Conservation (phyloP, 2,329 filamentous ascomycete species). For the Berkeleyomyces rouxiae region DNA sequence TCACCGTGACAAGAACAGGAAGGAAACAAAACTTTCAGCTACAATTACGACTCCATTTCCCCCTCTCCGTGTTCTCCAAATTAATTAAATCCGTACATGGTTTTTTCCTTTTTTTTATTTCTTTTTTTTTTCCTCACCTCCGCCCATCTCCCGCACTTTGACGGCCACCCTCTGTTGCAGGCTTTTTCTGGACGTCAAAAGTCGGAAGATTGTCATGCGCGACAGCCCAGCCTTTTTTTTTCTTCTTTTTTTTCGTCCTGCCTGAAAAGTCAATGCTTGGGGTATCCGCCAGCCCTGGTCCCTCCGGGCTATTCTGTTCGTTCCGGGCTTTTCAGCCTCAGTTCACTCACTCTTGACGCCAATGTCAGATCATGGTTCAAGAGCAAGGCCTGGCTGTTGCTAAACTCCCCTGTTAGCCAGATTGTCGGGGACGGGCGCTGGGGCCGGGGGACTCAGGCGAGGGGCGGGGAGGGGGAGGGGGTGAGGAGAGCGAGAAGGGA, state of each 20-base stretch:
- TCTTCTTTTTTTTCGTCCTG: too few relatives aligned
- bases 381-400: background rate
- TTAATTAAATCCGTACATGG: background rate
- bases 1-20: background rate
- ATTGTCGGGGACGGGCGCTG: background rate
- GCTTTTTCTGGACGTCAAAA: background rate
- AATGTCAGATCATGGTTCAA: background rate
- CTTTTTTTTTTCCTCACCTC: background rate
- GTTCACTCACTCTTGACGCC: background rate
- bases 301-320: background rate
- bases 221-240: background rate
- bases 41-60: too few relatives aligned
- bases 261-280: background rate
- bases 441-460: background rate
- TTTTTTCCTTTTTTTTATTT: background rate
- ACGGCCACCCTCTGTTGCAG: background rate
- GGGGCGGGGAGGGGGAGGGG: background rate
- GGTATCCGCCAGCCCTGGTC: background rate
- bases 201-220: background rate
- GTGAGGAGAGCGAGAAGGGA: background rate
- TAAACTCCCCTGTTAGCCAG: background rate
- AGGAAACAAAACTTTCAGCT: background rate
- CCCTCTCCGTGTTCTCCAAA: background rate
- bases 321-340: background rate
- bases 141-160: background rate